Evolutionary conservation across 73 alveolate genomes (phyloP).

Genomic region (Blepharisma japonicum): DNA sequence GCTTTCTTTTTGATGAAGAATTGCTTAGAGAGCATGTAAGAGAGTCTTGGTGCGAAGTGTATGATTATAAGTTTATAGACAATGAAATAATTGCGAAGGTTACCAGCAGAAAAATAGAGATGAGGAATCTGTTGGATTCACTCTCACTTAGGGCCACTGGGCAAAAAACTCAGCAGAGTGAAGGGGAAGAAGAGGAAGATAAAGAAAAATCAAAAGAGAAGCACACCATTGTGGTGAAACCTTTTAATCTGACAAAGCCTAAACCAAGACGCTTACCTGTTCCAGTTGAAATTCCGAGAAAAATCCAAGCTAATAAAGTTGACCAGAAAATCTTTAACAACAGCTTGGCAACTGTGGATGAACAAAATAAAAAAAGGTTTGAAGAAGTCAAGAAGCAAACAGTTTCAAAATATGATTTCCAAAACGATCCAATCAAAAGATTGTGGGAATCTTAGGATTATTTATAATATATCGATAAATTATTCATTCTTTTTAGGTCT

Average conservation of each 20-base stretch:
- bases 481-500: too few relatives aligned
- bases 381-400: conserved; percentile 33
- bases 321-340: conserved; percentile 67
- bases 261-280: conserved; percentile 80
- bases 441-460: neutral
- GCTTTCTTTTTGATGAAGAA: conserved; percentile 79
- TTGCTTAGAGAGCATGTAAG: conserved; percentile 65
- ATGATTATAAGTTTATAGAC: conserved; percentile 52
- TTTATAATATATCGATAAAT: neutral
- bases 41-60: conserved; percentile 82
- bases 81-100: neutral
- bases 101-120: neutral
- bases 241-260: conserved; percentile 86
- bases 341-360: conserved; percentile 64
- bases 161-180: neutral
- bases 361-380: conserved; percentile 56
- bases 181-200: conserved; percentile 44
- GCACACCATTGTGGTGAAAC: conserved; percentile 63
- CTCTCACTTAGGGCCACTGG: conserved; percentile 9
- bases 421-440: conserved; percentile 16
- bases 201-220: conserved; percentile 48
- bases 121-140: neutral
- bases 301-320: conserved; percentile 64
- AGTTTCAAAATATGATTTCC: neutral
- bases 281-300: conserved; percentile 71